Percentiles rank a stretch among this genome's conserved stretches.
Evolutionary conservation across 352 stramenopile species (phyloP).

Genomic region (Pelagophyceae sp.): DNA sequence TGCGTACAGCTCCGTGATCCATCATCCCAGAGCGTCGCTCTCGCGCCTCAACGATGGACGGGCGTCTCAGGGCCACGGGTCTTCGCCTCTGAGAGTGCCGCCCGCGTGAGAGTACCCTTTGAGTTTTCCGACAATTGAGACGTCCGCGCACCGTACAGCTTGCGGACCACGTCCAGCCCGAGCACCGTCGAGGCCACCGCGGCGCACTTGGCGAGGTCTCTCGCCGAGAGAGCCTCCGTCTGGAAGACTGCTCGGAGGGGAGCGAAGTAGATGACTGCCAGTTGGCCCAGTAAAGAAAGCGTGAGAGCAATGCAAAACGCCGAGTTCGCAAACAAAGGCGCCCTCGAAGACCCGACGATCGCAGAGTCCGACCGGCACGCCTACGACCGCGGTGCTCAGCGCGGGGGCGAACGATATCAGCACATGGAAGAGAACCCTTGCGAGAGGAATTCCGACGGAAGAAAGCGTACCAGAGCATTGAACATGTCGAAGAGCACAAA

Average conservation of each 20-base stretch:
- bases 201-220: slow-evolving; percentile 81
- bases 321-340: slow-evolving; percentile 78
- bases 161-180: slow-evolving; percentile 64
- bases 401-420: too few relatives aligned
- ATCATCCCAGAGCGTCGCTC: too few relatives aligned
- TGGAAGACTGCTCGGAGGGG: slow-evolving; percentile 91
- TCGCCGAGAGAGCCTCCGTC: slow-evolving; percentile 80
- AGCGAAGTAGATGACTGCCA: slow-evolving; percentile 89
- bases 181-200: slow-evolving; percentile 81
- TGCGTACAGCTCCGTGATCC: too few relatives aligned
- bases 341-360: slow-evolving; percentile 81
- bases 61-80: too few relatives aligned
- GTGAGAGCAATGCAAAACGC: slow-evolving; percentile 83
- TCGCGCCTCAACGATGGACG: too few relatives aligned
- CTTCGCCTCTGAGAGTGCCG: too few relatives aligned
- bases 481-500: slow-evolving; percentile 98
- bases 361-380: slow-evolving; percentile 74
- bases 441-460: too few relatives aligned
- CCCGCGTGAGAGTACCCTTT: too few relatives aligned
- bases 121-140: too few relatives aligned
- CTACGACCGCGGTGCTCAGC: too few relatives aligned
- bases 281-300: slow-evolving; percentile 80
- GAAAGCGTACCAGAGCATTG: slow-evolving; percentile 91
- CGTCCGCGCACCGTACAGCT: too few relatives aligned
- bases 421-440: too few relatives aligned